Base-by-base conservation (phyloP, 2,329 filamentous ascomycete species). In the Microsporum canis region DNA sequence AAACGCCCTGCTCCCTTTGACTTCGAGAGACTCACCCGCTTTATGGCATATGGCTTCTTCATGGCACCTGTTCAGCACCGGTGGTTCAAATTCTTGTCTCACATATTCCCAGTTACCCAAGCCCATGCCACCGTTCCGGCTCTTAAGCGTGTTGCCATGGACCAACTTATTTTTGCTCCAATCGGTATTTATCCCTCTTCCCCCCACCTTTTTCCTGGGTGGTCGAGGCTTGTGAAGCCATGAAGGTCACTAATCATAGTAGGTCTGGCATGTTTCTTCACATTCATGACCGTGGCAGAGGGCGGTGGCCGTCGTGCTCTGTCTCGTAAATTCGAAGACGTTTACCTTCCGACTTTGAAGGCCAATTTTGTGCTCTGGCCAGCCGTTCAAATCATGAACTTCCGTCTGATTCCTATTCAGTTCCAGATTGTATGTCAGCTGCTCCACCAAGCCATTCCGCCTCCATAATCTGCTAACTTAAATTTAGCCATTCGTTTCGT, bases 331-430 rank as follows among this genome's bases (percentile, higher is more conserved):
- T 86, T 99, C 68, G 83, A 88, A 70, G 92, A 96, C 71, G 91
- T 97, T 76, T 99, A 96, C 72, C 75, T 96, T 62, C 91, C 92
- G 12, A 92, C 94, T 6, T 79, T 99, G 66, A 96, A 96, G 79
- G 91, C 92, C 67, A 99, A 99, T 76, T 99, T 88, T 69, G 79
- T 95, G 68, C 83, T 99, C 29, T 99, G 94, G 94, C 94, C 94
- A 29, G 84, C 88, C 4, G 94, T 99, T 51, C 94, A 99, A 77
- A 86, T 97, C 65, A 83, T 99, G 77, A 99, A 99, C 79, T 99
- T 99, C 78, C 84, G 92, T 34, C 73, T 97, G 67, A 90, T 99
- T 80, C 94, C 94, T 12, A 87, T 97, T 59, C 91, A 95, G 72
- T 95, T 94, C 74, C 94, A 99, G 75, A 88, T 99, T 75, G 91